These are phyloP conservation scores for Ettlia oleoabundans DNA, from an alignment of 139 green algal species.

Conservation along the genomic window DNA sequence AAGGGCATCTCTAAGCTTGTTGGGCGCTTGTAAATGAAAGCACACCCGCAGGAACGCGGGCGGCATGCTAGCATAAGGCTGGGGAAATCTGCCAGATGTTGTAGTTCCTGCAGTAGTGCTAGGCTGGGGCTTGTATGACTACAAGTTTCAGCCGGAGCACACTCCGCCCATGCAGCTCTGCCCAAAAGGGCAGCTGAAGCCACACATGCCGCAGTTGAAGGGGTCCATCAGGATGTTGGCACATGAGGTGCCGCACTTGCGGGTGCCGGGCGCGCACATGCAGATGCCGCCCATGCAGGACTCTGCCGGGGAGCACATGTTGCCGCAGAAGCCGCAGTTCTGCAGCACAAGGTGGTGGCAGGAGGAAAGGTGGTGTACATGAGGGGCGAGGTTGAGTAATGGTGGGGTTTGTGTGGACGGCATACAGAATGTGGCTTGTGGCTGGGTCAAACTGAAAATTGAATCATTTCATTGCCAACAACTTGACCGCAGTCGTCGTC, in stretches of 20 bases:
- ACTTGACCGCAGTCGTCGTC: not conserved
- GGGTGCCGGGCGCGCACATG: not conserved
- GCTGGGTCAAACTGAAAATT: too few species aligned
- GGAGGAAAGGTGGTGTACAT: not conserved
- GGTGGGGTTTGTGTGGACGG: not conserved
- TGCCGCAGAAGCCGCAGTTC: conserved; percentile 10
- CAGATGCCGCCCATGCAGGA: conserved; percentile 14
- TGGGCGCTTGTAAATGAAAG: too few species aligned
- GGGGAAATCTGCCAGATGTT: too few species aligned
- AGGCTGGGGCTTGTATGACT: too few species aligned
- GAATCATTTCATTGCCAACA: too few species aligned
- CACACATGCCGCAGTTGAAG: conserved; percentile 22
- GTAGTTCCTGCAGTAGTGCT: too few species aligned
- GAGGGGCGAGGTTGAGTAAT: not conserved
- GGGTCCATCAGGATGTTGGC: conserved; percentile 25
- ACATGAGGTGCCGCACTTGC: conserved; percentile 3
- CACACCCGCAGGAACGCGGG: too few species aligned
- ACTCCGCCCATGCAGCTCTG: conserved; percentile 6
- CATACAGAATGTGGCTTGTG: too few species aligned
- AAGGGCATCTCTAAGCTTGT: too few species aligned
- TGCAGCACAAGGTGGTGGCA: not conserved
- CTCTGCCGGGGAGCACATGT: not conserved
- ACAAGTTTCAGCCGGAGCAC: conserved; percentile 5
- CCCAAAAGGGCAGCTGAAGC: conserved; percentile 11
- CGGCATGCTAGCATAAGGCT: too few species aligned